These are phyloP conservation scores for Sclerotinia borealis DNA, from an alignment of 2,329 filamentous ascomycete genomes.

Conservation along the genomic window DNA sequence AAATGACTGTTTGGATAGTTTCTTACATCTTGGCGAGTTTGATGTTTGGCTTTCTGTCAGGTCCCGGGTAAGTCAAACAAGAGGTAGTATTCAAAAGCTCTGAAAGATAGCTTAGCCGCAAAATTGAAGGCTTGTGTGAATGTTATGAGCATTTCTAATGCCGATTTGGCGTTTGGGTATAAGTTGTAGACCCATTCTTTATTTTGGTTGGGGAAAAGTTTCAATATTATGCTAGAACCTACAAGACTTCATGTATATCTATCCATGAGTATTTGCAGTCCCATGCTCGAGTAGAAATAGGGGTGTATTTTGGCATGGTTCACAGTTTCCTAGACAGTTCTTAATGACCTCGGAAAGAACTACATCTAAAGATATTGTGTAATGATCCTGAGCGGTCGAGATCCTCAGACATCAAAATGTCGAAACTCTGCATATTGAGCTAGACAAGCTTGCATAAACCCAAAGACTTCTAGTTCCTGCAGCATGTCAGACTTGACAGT, in stretches of 20 bases:
- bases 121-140: not conserved
- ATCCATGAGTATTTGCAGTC: too few relatives aligned
- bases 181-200: not conserved
- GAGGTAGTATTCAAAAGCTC: not conserved
- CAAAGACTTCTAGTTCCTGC: not conserved
- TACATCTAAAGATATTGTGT: not conserved
- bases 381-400: not conserved
- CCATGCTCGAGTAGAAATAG: not conserved
- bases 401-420: not conserved
- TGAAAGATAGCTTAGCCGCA: not conserved
- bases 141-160: not conserved
- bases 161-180: not conserved
- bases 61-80: not conserved
- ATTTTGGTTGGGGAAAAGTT: not conserved
- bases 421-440: not conserved
- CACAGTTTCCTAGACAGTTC: not conserved
- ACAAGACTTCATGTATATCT: not conserved
- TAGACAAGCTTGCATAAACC: not conserved
- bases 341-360: not conserved
- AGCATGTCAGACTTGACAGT: not conserved
- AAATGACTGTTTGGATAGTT: not conserved
- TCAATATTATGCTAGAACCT: not conserved
- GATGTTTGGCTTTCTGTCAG: not conserved
- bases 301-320: not conserved
- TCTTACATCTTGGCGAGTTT: not conserved